Evolutionary conservation across 23 red algal species (phyloP).

Genomic region (Pyropia yezoensis): DNA sequence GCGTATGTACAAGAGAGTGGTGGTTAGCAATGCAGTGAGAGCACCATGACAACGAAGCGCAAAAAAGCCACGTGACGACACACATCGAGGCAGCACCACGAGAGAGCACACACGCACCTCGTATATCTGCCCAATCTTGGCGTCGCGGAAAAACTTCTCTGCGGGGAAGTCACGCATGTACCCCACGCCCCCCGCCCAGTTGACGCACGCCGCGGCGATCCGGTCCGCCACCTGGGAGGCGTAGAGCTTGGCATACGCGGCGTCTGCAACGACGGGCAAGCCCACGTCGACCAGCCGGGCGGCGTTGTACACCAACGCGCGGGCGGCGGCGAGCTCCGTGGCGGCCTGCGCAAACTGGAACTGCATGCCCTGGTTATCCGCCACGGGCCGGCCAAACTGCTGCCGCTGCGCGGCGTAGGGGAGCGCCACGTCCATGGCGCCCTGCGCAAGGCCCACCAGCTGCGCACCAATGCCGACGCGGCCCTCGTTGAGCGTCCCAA

Average conservation of each 20-base stretch:
- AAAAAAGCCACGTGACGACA: too few relatives aligned
- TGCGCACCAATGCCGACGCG: slow-evolving; percentile 50
- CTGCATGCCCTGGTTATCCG: slow-evolving; percentile 45
- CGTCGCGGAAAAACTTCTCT: slow-evolving; percentile 48
- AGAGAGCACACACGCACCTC: not conserved
- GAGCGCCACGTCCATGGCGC: slow-evolving; percentile 35
- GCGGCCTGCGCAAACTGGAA: slow-evolving; percentile 37
- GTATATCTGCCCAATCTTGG: slow-evolving; percentile 51
- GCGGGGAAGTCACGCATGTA: slow-evolving; percentile 21
- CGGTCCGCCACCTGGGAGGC: slow-evolving; percentile 12
- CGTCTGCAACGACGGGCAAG: slow-evolving; percentile 9
- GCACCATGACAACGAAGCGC: too few relatives aligned
- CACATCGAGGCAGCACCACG: too few relatives aligned
- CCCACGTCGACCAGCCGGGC: slow-evolving; percentile 35
- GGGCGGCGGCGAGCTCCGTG: slow-evolving; percentile 39
- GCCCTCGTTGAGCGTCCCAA: slow-evolving; percentile 42
- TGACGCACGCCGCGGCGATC: slow-evolving; percentile 10
- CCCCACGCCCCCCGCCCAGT: slow-evolving; percentile 54
- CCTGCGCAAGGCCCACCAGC: slow-evolving; percentile 46
- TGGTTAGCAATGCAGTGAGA: too few relatives aligned
- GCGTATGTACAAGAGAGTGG: too few relatives aligned
- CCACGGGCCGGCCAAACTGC: slow-evolving; percentile 51
- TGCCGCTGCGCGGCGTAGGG: slow-evolving; percentile 23
- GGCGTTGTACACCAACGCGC: slow-evolving; percentile 38
- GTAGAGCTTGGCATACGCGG: slow-evolving; percentile 39